Evolutionary conservation across 805 yeast species (phyloP), one percentile per base, ranked within the genome.

Genomic region (Kuraishia capsulata): DNA sequence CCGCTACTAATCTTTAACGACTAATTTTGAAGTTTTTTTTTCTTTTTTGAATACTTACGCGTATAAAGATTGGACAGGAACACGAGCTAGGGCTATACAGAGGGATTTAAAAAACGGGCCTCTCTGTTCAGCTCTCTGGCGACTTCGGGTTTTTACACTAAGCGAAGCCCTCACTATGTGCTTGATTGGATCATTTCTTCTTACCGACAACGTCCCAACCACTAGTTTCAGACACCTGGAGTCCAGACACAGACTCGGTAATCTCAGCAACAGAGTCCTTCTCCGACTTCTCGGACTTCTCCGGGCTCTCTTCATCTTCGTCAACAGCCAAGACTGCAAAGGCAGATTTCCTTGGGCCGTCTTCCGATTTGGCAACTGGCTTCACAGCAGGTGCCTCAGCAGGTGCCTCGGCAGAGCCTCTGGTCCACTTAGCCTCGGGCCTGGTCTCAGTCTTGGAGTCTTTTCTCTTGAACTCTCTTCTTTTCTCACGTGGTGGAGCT

Each of bases 241-340:
- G 35, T 13, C 14, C 31, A 13, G 31, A 13, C 14, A 13, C 31
- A 14, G 6, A 13, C 31, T 28, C 14, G 31, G 31, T 28, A 17
- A 28, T 23, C 26, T 23, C 26, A 19, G 29, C 33, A 35, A 61
- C 59, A 30, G 67, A 48, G 40, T 62, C 61, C 34, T 61, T 56
- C 38, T 61, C 62, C 20, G 43, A 45, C 39, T 35, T 24, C 17
- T 21, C n/a, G 20, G 18, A 18, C 30, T 28, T 53, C 58, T 17
- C 62, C 65, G n/a, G n/a, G n/a, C n/a, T n/a, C 5, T 66, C 71
- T 2, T 68, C 76, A 3, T 74, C 79, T 38, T 67, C 78, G 24
- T 74, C 78, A 39, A 52, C 54, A 37, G 71, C 62, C 52, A 76
- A 59, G 19, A 76, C 76, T 36, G 68, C 61, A 50, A 65, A 76